phyloP scores from a whole-genome alignment of 2,329 filamentous ascomycete genomes.

The Tothia fuscella region DNA sequence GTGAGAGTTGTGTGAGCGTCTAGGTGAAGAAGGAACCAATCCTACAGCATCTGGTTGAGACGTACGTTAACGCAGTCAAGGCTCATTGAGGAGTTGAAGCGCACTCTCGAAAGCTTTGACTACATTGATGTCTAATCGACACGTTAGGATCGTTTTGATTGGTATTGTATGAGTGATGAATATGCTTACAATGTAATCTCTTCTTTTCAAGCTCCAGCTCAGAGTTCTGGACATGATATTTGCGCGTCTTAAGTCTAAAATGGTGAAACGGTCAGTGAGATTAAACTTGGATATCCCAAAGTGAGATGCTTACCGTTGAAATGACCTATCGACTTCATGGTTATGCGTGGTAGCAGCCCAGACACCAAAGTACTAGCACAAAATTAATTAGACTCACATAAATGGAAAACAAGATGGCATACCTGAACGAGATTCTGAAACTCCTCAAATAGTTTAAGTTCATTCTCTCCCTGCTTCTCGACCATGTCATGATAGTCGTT shows the following conservation, averaged over 20 bases:
- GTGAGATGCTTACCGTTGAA: constrained; percentile 50
- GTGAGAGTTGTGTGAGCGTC: not conserved
- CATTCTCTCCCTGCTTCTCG: constrained; percentile 47
- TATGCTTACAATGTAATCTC: constrained; percentile 63
- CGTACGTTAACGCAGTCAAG: not conserved
- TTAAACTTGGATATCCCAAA: constrained; percentile 5
- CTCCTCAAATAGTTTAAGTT: constrained; percentile 54
- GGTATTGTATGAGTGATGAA: not conserved
- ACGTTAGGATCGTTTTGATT: constrained; percentile 16
- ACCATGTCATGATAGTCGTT: constrained; percentile 56
- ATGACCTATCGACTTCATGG: constrained; percentile 64
- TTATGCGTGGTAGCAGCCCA: constrained; percentile 65
- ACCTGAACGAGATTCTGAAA: constrained; percentile 41
- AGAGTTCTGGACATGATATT: constrained; percentile 60
- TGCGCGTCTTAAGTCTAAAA: constrained; percentile 62
- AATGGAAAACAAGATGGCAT: constrained; percentile 9
- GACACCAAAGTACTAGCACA: constrained; percentile 59
- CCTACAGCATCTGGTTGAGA: not conserved
- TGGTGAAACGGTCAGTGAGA: constrained; percentile 11
- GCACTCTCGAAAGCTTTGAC: constrained; percentile 38
- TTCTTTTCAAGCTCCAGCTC: constrained; percentile 62
- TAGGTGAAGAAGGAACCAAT: not conserved
- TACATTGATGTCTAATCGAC: constrained; percentile 30
- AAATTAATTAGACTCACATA: constrained; percentile 11
- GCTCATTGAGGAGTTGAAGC: constrained; percentile 30